These are phyloP conservation scores for Chaetomium sp. DNA, from an alignment of 2,329 filamentous ascomycete species.

Conservation along the genomic window DNA sequence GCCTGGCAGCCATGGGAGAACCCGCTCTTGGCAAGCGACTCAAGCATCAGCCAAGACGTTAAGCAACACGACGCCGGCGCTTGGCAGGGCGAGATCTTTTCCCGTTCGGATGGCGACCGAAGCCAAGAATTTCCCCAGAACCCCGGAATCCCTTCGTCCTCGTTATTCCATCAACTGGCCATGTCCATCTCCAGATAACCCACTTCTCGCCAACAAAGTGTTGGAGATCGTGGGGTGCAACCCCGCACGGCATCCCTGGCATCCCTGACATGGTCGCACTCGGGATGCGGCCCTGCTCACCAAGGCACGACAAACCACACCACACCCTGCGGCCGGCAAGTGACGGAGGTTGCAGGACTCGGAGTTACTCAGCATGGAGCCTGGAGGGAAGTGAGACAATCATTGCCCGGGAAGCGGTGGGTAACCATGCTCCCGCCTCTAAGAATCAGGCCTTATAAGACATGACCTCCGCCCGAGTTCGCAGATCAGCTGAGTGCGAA, in stretches of 20 bases:
- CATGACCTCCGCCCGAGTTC: background rate
- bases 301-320: background rate
- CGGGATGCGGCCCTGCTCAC: constrained; percentile 9
- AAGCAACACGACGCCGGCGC: constrained; percentile 13
- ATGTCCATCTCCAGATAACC: background rate
- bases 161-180: background rate
- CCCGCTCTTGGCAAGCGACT: constrained; percentile 1
- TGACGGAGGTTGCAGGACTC: background rate
- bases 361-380: background rate
- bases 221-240: background rate
- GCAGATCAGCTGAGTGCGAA: background rate
- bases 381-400: background rate
- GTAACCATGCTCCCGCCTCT: background rate
- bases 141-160: background rate
- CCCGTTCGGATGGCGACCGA: constrained; percentile 7
- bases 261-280: constrained; percentile 7
- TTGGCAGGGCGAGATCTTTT: constrained; percentile 6
- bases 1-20: background rate
- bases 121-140: constrained; percentile 16
- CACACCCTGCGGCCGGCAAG: background rate
- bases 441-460: background rate
- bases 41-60: constrained; percentile 23
- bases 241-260: constrained; percentile 7
- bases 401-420: background rate
- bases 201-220: background rate